Base-by-base conservation (phyloP, 2,329 filamentous ascomycete genomes). In the Sporothrix pseudoabietina region DNA sequence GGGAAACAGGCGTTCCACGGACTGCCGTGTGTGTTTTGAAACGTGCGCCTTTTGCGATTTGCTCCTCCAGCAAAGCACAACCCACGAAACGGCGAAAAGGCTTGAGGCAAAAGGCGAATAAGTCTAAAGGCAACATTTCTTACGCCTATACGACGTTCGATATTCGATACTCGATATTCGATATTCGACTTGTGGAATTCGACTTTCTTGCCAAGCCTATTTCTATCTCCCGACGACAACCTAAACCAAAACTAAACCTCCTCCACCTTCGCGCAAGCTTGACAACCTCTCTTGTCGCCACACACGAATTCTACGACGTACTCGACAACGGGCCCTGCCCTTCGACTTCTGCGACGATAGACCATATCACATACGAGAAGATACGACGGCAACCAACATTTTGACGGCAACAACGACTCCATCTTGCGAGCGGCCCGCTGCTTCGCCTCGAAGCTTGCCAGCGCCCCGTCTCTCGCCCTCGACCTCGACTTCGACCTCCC, bases 21-120 rank as follows among this genome's bases (percentile, higher is more conserved):
- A 63, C 69, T 63, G 69, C 69, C 54, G 54, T 35, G 54, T 61
- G 35, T 49, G 44, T 49, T 71, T 65, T 54, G 70, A 71, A 63
- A 63, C 70, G 47, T 65, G 32, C 30, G 26, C 10, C 44, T 54
- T 63, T 39, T 71, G 57, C 57, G 41, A 61, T 52, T 65, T 61
- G 57, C 55, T 4, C n/a, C 41, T 35, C 44, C 57, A 10, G 47
- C 19, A 49, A 26, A 32, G 4, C 8, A 22, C 47, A 47, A 39
- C 47, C 30, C 59, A 7, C 59, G n/a, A 41, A 26, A 63, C 59
- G n/a, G 22, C 19, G 5, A 63, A 26, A 44, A 35, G 16, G 26
- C 57, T 41, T 6, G 32, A 63, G 35, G 59, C 35, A 35, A 69
- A 44, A 47, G 44, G 9, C 65, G 44, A 26, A 44, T 5, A 65